Evolutionary conservation across 2,329 filamentous ascomycete species (phyloP).

Genomic region (Ophiostoma australiae): DNA sequence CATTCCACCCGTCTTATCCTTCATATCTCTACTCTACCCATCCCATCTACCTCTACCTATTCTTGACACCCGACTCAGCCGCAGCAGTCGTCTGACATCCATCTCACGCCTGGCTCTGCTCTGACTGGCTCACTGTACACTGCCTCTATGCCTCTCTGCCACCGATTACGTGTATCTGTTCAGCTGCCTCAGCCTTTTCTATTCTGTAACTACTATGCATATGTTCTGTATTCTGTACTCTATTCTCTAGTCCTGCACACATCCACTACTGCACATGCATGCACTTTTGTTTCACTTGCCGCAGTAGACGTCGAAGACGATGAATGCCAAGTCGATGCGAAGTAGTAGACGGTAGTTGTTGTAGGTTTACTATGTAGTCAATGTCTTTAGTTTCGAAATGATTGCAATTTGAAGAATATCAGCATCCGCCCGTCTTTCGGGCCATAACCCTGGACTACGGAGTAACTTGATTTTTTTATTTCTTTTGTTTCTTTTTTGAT

Average conservation of each 20-base stretch:
- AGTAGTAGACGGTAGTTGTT: too few relatives aligned
- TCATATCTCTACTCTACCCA: neutral
- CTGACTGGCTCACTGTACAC: neutral
- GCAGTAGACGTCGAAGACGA: neutral
- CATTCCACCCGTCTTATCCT: neutral
- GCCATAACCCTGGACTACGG: neutral
- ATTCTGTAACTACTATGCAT: too few relatives aligned
- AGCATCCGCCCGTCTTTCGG: neutral
- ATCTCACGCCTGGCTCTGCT: neutral
- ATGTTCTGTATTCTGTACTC: neutral
- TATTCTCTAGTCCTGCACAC: neutral
- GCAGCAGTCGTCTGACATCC: neutral
- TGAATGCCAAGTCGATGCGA: too few relatives aligned
- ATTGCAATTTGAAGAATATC: neutral
- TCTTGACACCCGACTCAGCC: neutral
- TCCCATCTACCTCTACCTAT: too few relatives aligned
- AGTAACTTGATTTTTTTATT: neutral
- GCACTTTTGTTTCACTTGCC: neutral
- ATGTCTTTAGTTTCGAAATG: too few relatives aligned
- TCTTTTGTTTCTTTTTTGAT: neutral
- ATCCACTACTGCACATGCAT: neutral
- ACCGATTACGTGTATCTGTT: neutral
- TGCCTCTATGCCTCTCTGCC: too few relatives aligned
- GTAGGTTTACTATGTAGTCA: too few relatives aligned
- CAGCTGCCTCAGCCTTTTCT: neutral